Base-by-base conservation (phyloP, 225 moss, liverwort and hornwort species). In the Pleurozium schreberi region DNA sequence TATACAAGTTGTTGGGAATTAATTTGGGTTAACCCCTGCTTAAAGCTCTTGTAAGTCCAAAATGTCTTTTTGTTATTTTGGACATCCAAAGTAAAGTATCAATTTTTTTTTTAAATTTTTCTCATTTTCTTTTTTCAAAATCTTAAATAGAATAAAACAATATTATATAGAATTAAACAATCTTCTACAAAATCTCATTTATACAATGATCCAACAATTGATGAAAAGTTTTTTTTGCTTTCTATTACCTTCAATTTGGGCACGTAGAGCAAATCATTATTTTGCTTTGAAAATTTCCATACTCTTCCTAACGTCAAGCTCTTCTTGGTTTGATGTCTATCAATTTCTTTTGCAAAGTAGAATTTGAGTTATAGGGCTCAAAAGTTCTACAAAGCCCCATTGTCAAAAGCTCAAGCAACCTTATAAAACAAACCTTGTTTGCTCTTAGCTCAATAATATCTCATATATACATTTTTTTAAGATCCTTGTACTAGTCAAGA, bases 231-330 rank as follows among this genome's bases (percentile, higher is more conserved):
- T 8, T 17, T 52, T 15, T 52, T 52, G 12, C 52, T 14, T 62
- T 28, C 6, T 30, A 36, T 22, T 67, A 22, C 23, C 13, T 68
- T 68, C 8, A n/a, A 40, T 40, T 40, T 25, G 1, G 4, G 4
- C 8, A 40, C 0, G 1, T 40, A 0, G 4, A 23, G 5, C 2
- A 43, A 1, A 27, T 3, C 27, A 43, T 43, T 15, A 8, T 40
- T 40, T 40, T 25, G 23, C 26, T 70, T 23, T 15, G 9, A 71
- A 71, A 71, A 27, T 43, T 26, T 43, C 8, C 5, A 70, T 8
- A 26, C 8, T 26, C 71, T 70, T 70, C 15, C 5, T 70, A 70
- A 70, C 15, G 15, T 26, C 3, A 43, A 0, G 15, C 3, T 71
- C 43, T 27, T 15, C 2, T 42, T 43, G 43, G 15, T 43, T 3